Conservation (phyloP, 768 basidiomycete genomes). For the Phaffia tasmanica region DNA sequence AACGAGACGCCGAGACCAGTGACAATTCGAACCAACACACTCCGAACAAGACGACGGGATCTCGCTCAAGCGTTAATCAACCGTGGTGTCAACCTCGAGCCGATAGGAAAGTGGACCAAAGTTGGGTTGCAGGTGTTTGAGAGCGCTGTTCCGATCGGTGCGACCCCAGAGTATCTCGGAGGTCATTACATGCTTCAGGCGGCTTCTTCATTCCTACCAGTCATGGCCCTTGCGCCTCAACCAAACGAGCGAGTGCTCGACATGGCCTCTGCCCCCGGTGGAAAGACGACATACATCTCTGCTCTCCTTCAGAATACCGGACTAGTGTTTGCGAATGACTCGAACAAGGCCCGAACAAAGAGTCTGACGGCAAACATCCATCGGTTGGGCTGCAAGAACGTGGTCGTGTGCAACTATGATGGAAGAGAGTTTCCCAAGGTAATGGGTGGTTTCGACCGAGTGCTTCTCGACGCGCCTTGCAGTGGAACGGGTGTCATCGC, state of each 20-base stretch:
- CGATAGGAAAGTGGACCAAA: conserved; percentile 98
- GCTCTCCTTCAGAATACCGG: conserved; percentile 96
- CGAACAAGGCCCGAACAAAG: conserved; percentile 88
- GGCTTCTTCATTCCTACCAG: conserved; percentile 97
- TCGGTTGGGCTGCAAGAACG: conserved; percentile 94
- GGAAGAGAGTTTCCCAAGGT: conserved; percentile 97
- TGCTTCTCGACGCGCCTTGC: conserved; percentile 91
- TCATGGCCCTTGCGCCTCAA: conserved; percentile 85
- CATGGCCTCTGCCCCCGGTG: conserved; percentile 97
- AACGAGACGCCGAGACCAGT: conserved; percentile 93
- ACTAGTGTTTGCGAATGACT: conserved; percentile 93
- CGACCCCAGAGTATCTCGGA: conserved; percentile 96
- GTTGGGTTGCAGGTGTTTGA: conserved; percentile 98
- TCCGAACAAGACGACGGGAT: conserved; percentile 84
- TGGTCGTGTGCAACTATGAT: conserved; percentile 92
- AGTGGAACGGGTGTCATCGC: conserved; percentile 96
- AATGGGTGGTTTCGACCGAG: conserved; percentile 97
- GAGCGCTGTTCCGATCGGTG: conserved; percentile 89
- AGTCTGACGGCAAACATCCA: conserved; percentile 94
- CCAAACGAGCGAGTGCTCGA: conserved; percentile 89
- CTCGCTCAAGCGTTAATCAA: conserved; percentile 88
- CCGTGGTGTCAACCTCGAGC: conserved; percentile 91
- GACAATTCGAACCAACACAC: conserved; percentile 93
- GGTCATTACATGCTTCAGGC: conserved; percentile 99
- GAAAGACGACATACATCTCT: conserved; percentile 95